A percentile compares a stretch with the other conserved stretches of the same genome.
Evolutionary conservation across 2,329 filamentous ascomycete genomes (phyloP).

Genomic region (Neofusicoccum parvum): DNA sequence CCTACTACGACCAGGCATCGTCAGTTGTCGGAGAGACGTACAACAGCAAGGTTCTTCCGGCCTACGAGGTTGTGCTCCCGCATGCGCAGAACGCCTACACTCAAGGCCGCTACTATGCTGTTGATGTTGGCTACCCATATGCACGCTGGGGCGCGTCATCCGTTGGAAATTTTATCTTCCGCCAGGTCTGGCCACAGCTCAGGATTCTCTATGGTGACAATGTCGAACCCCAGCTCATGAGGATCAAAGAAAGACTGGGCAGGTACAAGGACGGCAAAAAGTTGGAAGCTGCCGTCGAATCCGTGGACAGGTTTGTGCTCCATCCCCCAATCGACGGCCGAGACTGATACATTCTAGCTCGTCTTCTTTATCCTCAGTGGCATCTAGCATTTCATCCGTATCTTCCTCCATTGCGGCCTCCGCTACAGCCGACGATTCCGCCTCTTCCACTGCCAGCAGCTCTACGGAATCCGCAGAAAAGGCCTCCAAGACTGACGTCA

Average conservation of each 20-base stretch:
- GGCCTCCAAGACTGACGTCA: conserved; percentile 52
- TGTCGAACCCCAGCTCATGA: conserved; percentile 90
- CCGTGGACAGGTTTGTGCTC: conserved; percentile 44
- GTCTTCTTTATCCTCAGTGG: conserved; percentile 27
- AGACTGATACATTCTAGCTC: conserved; percentile 24
- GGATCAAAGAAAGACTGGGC: conserved; percentile 87
- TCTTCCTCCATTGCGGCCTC: conserved; percentile 27
- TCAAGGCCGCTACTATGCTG: conserved; percentile 66
- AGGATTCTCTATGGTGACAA: conserved; percentile 83
- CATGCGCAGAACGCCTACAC: conserved; percentile 71
- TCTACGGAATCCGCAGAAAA: not conserved
- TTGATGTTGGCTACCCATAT: conserved; percentile 72
- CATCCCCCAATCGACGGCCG: conserved; percentile 12
- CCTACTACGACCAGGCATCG: conserved; percentile 71
- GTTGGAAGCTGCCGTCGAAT: conserved; percentile 60
- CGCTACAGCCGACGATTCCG: conserved; percentile 28
- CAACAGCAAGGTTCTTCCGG: conserved; percentile 71
- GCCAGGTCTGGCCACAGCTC: conserved; percentile 78
- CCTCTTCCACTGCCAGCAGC: conserved; percentile 31
- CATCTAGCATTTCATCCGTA: conserved; percentile 13
- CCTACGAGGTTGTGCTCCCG: conserved; percentile 73
- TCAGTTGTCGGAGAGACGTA: conserved; percentile 69
- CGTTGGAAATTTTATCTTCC: conserved; percentile 70
- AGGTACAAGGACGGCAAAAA: conserved; percentile 69
- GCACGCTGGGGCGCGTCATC: conserved; percentile 71